Percentiles rank a stretch among this genome's conserved stretches.
Conservation (phyloP, 306 rosid genomes). For the Senna tora region DNA sequence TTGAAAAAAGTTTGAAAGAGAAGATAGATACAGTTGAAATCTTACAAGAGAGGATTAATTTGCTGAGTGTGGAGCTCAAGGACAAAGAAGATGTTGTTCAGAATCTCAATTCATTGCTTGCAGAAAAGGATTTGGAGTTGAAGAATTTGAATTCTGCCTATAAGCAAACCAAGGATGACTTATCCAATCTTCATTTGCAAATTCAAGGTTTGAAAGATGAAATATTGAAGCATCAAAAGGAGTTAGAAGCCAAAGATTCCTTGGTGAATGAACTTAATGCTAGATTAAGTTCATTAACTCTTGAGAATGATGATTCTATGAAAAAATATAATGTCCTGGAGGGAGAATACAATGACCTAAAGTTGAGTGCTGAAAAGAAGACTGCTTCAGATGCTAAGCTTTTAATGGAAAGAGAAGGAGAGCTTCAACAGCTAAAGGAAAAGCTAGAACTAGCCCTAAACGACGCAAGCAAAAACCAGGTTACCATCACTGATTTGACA, state of each 20-base stretch:
- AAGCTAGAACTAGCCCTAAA: slow-evolving; percentile 50
- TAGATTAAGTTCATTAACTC: slow-evolving; percentile 49
- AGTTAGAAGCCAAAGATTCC: slow-evolving; percentile 57
- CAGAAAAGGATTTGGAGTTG: slow-evolving; percentile 72
- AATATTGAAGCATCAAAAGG: slow-evolving; percentile 53
- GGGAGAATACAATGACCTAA: slow-evolving; percentile 58
- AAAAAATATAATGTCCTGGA: slow-evolving; percentile 48
- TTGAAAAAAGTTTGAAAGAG: slow-evolving; percentile 47
- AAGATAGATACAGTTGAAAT: slow-evolving; percentile 32
- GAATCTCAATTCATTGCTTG: slow-evolving; percentile 65
- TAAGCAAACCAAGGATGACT: slow-evolving; percentile 57
- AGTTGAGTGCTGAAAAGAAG: slow-evolving; percentile 59
- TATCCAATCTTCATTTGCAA: slow-evolving; percentile 51
- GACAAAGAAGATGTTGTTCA: slow-evolving; percentile 54
- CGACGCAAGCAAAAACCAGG: slow-evolving; percentile 51
- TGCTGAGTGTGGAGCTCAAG: slow-evolving; percentile 58
- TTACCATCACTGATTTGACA: slow-evolving; percentile 52
- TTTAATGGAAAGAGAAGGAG: slow-evolving; percentile 68
- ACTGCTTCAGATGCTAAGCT: slow-evolving; percentile 58
- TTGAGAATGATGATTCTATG: slow-evolving; percentile 52
- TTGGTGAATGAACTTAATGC: slow-evolving; percentile 60
- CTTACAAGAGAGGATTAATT: slow-evolving; percentile 52
- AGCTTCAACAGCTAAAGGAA: slow-evolving; percentile 58
- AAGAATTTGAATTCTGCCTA: slow-evolving; percentile 52
- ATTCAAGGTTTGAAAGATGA: slow-evolving; percentile 63